Percentiles rank a stretch among this genome's conserved stretches.
phyloP scores from a whole-genome alignment of 306 rosid genomes.

The Pachyrhizus erosus region DNA sequence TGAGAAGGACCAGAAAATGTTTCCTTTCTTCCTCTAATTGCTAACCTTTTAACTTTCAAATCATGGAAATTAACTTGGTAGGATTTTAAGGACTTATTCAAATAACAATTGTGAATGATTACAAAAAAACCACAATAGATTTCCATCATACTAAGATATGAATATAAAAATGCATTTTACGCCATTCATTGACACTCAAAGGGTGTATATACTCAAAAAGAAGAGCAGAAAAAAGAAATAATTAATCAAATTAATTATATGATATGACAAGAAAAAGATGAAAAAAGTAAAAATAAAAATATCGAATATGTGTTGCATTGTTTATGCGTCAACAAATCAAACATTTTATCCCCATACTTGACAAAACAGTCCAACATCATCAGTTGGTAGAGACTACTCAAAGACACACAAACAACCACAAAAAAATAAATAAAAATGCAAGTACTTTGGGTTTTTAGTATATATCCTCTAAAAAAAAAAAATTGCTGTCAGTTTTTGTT shows the following conservation, averaged over 20 bases:
- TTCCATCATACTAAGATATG: slow-evolving; percentile 7
- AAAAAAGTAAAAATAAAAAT: too few species aligned
- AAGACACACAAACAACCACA: not conserved
- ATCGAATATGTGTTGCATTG: not conserved
- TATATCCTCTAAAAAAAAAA: not conserved
- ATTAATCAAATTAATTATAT: not conserved
- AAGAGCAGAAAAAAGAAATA: too few species aligned
- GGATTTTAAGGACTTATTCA: not conserved
- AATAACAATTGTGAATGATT: not conserved
- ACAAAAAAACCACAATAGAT: slow-evolving; percentile 34
- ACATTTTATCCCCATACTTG: not conserved
- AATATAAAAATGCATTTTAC: not conserved
- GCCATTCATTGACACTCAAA: not conserved
- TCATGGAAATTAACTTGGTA: slow-evolving; percentile 10
- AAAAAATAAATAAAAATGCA: not conserved
- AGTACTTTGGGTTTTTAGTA: not conserved
- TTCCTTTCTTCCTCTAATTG: slow-evolving; percentile 3
- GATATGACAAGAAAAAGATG: not conserved
- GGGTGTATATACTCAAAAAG: too few species aligned
- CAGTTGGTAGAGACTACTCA: not conserved
- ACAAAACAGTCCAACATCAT: not conserved
- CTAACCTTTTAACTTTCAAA: not conserved
- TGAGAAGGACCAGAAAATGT: slow-evolving; percentile 3
- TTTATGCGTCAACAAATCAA: not conserved
- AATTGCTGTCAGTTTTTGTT: not conserved